A percentile compares a stretch with the other conserved stretches of the same genome.
Evolutionary conservation across 805 yeast genomes (phyloP).

Genomic region (Trichomonascus vanleenenianus): DNA sequence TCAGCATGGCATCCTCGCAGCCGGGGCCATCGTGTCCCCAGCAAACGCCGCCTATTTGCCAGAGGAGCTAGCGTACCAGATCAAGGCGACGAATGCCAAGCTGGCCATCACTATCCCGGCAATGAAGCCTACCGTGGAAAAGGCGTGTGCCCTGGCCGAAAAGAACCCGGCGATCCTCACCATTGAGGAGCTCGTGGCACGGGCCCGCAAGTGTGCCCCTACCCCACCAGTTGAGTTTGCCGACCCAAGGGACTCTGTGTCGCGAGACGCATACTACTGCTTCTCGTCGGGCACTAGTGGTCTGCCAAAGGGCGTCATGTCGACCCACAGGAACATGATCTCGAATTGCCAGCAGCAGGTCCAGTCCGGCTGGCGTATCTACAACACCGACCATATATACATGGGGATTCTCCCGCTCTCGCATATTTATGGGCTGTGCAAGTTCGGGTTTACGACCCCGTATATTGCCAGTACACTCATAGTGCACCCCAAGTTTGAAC

Average conservation of each 20-base stretch:
- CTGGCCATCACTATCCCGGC: slow-evolving; percentile 2
- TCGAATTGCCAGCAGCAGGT: slow-evolving; percentile 24
- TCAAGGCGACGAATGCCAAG: slow-evolving; percentile 10
- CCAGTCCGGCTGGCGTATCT: not conserved
- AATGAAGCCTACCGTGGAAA: not conserved
- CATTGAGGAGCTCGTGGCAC: slow-evolving; percentile 1
- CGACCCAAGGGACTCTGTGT: not conserved
- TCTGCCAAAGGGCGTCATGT: slow-evolving; percentile 65
- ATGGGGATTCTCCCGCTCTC: slow-evolving; percentile 16
- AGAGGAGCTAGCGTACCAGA: slow-evolving; percentile 25
- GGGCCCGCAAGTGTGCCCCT: not conserved
- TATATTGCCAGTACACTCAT: slow-evolving; percentile 20
- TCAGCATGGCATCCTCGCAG: slow-evolving; percentile 21
- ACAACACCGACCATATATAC: slow-evolving; percentile 1
- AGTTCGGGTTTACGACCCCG: slow-evolving; percentile 66
- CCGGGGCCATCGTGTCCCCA: slow-evolving; percentile 26
- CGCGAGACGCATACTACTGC: slow-evolving; percentile 21
- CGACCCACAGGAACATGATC: slow-evolving; percentile 45
- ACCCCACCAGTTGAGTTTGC: not conserved
- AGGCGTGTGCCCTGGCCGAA: not conserved
- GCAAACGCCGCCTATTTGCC: slow-evolving; percentile 26
- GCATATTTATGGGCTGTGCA: slow-evolving; percentile 54
- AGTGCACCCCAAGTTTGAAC: slow-evolving; percentile 28
- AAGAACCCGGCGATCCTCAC: not conserved
- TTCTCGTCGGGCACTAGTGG: slow-evolving; percentile 35